Conservation (phyloP, 2,329 filamentous ascomycete genomes). For the Didymella keratinophila region DNA sequence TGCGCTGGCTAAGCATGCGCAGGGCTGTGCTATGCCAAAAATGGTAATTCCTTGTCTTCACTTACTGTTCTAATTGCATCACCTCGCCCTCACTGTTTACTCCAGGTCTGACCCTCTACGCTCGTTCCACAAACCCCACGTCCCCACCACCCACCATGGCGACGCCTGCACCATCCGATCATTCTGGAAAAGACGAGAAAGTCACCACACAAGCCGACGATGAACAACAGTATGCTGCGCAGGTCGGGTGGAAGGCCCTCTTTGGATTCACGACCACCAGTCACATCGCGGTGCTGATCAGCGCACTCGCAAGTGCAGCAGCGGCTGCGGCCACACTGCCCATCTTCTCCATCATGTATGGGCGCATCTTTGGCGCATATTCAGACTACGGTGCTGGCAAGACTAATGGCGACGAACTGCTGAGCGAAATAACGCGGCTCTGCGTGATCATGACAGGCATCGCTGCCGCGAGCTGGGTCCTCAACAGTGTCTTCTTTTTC, state of each 20-base stretch:
- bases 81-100: slow-evolving; percentile 6
- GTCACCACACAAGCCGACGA: slow-evolving; percentile 22
- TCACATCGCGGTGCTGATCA: slow-evolving; percentile 64
- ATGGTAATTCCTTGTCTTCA: slow-evolving; percentile 27
- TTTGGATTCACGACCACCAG: slow-evolving; percentile 75
- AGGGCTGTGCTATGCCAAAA: slow-evolving; percentile 28
- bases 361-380: slow-evolving; percentile 76
- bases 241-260: slow-evolving; percentile 62
- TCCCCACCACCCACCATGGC: slow-evolving; percentile 23
- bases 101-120: slow-evolving; percentile 7
- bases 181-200: slow-evolving; percentile 27
- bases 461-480: slow-evolving; percentile 70
- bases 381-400: slow-evolving; percentile 68
- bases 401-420: slow-evolving; percentile 60
- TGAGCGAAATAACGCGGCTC: slow-evolving; percentile 65
- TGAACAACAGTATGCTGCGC: slow-evolving; percentile 31
- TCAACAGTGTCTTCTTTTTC: slow-evolving; percentile 71
- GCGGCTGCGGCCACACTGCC: slow-evolving; percentile 70
- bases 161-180: slow-evolving; percentile 21
- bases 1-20: slow-evolving; percentile 4
- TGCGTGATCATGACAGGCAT: slow-evolving; percentile 70
- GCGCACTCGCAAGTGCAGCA: slow-evolving; percentile 65
- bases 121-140: neutral
- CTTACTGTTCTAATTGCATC: slow-evolving; percentile 9
- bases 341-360: slow-evolving; percentile 73